Conservation (phyloP, 169 alveolate species). For the Plasmodium gallinaceum region DNA sequence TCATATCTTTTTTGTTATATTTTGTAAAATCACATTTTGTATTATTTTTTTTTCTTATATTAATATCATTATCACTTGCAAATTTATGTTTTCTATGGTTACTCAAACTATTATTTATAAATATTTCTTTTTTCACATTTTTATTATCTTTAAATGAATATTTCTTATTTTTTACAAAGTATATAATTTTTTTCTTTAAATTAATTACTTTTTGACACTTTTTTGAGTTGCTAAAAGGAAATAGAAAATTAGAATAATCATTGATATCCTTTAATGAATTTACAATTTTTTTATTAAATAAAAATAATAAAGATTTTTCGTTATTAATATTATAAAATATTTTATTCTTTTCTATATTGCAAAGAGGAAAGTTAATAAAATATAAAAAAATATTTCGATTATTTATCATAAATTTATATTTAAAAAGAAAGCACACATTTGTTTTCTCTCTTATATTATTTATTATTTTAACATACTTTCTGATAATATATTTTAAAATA, state of each 20-base stretch:
- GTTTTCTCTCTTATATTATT: slow-evolving; percentile 9
- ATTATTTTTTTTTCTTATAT: background rate
- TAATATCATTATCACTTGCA: background rate
- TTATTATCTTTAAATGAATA: background rate
- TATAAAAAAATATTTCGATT: slow-evolving; percentile 3
- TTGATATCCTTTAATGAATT: slow-evolving; percentile 26
- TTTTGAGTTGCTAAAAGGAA: slow-evolving; percentile 51
- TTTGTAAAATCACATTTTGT: background rate
- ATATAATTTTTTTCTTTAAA: slow-evolving; percentile 58
- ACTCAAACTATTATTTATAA: background rate
- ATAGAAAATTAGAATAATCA: slow-evolving; percentile 61
- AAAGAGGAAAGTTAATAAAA: slow-evolving; percentile 60
- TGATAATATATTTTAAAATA: slow-evolving; percentile 26
- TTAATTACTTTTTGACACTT: slow-evolving; percentile 36
- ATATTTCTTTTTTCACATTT: background rate
- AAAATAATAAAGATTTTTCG: slow-evolving; percentile 52
- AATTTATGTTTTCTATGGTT: too few species aligned
- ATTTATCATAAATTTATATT: slow-evolving; percentile 26
- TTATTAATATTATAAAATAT: slow-evolving; percentile 50
- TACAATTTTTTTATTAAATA: slow-evolving; percentile 59
- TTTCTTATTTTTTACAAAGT: slow-evolving; percentile 21
- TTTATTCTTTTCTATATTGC: slow-evolving; percentile 31
- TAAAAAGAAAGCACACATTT: slow-evolving; percentile 59
- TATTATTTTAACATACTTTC: slow-evolving; percentile 13
- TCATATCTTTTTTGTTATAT: slow-evolving; percentile 41